Percentiles rank a stretch among this genome's conserved stretches.
Conservation (phyloP, 2,329 filamentous ascomycete species). For the Diaporthe nobilis region DNA sequence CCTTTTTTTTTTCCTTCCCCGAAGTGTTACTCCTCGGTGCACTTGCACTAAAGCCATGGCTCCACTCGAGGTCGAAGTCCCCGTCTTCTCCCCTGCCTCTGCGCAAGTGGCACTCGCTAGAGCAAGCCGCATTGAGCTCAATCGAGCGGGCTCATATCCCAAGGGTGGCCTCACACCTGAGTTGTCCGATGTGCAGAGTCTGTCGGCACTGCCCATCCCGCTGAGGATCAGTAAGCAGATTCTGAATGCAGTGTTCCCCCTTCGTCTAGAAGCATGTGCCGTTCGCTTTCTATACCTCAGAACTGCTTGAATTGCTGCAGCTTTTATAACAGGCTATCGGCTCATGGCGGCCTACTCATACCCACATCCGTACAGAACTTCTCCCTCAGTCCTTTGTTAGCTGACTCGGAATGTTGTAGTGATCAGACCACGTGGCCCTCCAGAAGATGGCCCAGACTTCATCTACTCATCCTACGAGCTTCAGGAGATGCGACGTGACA, state of each 20-base stretch:
- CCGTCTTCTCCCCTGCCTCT: constrained; percentile 63
- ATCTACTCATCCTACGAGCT: constrained; percentile 63
- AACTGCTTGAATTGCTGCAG: not conserved
- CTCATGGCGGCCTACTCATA: not conserved
- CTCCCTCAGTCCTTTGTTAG: not conserved
- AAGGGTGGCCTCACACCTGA: constrained; percentile 67
- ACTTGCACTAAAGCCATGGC: not conserved
- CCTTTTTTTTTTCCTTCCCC: rapidly evolving
- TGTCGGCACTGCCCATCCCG: constrained; percentile 53
- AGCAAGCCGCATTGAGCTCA: constrained; percentile 68
- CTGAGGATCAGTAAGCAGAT: constrained; percentile 58
- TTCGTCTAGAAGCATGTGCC: not conserved
- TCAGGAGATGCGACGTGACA: constrained; percentile 57
- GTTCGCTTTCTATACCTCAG: not conserved
- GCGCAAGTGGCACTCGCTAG: constrained; percentile 56
- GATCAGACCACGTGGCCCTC: constrained; percentile 66
- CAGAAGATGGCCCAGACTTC: constrained; percentile 57
- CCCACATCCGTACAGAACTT: not conserved
- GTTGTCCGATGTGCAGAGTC: constrained; percentile 53
- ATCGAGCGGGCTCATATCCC: constrained; percentile 64
- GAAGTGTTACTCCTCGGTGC: no score
- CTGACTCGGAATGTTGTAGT: constrained; percentile 44
- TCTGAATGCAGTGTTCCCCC: no score
- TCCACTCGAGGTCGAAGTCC: constrained; percentile 68
- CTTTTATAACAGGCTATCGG: not conserved